Base-by-base conservation (phyloP, 176 grass and related monocot genomes). In the Aegilops sharonensis region DNA sequence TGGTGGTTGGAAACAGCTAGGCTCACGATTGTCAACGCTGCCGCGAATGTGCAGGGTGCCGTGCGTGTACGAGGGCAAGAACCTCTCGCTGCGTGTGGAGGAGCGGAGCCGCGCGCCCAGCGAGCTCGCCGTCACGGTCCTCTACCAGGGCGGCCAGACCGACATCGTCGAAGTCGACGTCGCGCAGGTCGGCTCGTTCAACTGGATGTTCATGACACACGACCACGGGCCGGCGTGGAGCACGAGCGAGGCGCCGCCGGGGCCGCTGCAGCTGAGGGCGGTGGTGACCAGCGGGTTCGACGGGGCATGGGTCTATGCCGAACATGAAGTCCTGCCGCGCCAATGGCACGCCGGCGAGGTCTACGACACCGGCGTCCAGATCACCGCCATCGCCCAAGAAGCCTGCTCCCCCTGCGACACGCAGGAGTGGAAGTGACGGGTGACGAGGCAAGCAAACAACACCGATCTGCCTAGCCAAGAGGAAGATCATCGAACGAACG, bases 61-160 rank as follows among this genome's bases (percentile, higher is more conserved):
- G 39, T 99, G 97, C 78, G 92, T 92, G 72, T 92, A 92, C 86
- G 17, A 72, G 86, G 87, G 86, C 6, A 78, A 86, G 69, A 99
- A 96, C 82, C 88, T 99, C 1, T 77, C 97, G 21, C 87, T 96
- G 42, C 64, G 90, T 67, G 94, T 98, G 77, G 90, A 98, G 11
- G 72, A 93, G 67, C 85, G 62, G 36, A 94, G 90, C 71, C 73
- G 34, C 30, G 67, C 9, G 15, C 94, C 88, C 21, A 79, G 60
- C 82, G 47, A 94, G 43, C 70, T 99, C 7, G 64, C 94, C 76
- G 72, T 95, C 78, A 85, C 87, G 60, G 91, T 99, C 85, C 80
- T 99, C 77, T 94, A 92, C 88, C 97, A 99, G 62, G 94, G 97
- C 68, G 94, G 97, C 30, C 97, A 99, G 30, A 99, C 97, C 12